Evolutionary conservation across 768 basidiomycete genomes (phyloP), one percentile per base, ranked within the genome.

Genomic region (Mrakia frigida): DNA sequence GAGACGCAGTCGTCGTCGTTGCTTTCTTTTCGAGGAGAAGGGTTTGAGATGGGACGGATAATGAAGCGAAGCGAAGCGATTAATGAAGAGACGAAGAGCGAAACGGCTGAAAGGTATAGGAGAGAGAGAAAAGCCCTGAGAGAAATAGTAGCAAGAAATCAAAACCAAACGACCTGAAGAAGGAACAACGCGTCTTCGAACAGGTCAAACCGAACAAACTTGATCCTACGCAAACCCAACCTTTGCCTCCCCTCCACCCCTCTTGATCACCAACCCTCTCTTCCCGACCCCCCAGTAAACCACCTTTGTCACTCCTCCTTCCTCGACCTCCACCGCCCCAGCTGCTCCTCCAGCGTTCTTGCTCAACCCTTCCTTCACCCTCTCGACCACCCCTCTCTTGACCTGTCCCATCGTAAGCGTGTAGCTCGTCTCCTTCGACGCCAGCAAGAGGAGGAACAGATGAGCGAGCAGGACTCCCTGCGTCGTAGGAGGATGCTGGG

Each of bases 191-290:
- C 59, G 59, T 60, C 59, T 11, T 6, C 6, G n/a, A 6, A 56
- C 21, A 6, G 6, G 18, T n/a, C n/a, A 9, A 14, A 50, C 46
- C 46, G 16, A 11, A 41, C 6, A 5, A 11, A 41, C 39, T 9
- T 53, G n/a, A n/a, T n/a, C n/a, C 39, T 56, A 75, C 6, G 69
- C 74, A 43, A 75, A 75, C 53, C 41, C 74, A 41, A 75, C 69
- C 41, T 43, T 67, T 1, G 74, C 74, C 74, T 75, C 74, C 52
- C 74, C 74, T 23, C 53, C 74, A 16, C 68, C 74, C 31, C 74
- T 67, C 67, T 70, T 70, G 74, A 75, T 75, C 37, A 68, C 70
- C 23, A 75, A 56, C n/a, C 74, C 74, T 28, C 74, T 59, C 74
- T 75, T 75, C 39, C 74, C 74, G 9, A 75, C 74, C 5, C 65